Evolutionary conservation across 257 asterid genomes (phyloP), one percentile per base, ranked within the genome.

Genomic region (Nicotiana noctiflora): DNA sequence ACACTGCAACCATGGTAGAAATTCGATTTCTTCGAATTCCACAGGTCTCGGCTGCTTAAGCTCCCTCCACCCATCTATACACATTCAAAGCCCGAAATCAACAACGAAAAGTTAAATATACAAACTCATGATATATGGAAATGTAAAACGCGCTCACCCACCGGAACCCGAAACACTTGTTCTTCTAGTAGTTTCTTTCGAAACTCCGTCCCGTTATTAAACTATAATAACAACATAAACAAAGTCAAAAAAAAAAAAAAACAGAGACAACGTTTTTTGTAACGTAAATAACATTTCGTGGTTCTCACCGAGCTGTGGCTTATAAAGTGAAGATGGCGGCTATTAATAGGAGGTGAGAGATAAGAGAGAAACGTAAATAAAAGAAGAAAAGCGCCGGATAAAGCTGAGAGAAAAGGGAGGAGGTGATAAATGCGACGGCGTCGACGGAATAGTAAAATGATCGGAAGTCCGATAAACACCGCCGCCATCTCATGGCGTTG

Each of bases 1-100:
- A 84, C 86, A 76, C 97, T 88, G 86, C 98, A 93, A 44, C 97
- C 93, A 66, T 83, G 74, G 34, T 86, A 93, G 78, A 81, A 82
- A 40, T 70, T 66, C 6, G 94, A 93, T 23, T 82, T 86, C 57
- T 88, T 89, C 4, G 93, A 81, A 77, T 32, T 83, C 97, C 94
- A 92, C 15, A 90, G 68, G 37, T 85, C 82, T 51, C 84, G 82
- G 79, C 86, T 85, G 79, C 86, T 84, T 82, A 85, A 52, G 60
- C 82, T 55, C 80, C 86, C 90, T 60, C 88, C 94, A 49, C 63
- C 80, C 88, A 76, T 85, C 98, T 91, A 29, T 72, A 56, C 83
- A 79, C 23, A 27, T 86, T 65, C 81, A 70, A 56, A 65, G 0
- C 2, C 18, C 53, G 15, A 25, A 61, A 61, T 61, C 67, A 25